Evolutionary conservation across 805 yeast species (phyloP), one percentile per base, ranked within the genome.

Genomic region (Yamadazyma insecticola): DNA sequence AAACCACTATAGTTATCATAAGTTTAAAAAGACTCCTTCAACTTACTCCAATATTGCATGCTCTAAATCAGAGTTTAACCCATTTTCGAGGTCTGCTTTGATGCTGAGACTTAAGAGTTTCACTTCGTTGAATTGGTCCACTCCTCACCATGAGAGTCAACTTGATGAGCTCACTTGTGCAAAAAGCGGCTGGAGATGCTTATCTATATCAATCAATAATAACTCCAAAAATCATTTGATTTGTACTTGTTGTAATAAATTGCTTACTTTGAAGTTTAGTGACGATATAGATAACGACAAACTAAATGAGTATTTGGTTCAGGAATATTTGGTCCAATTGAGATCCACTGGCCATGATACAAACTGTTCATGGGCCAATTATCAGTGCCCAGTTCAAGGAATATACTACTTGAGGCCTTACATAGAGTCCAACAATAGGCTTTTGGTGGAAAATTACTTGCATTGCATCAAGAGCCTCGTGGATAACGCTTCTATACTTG

Each of bases 101-200:
- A 39, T 69, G 8, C 47, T 51, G 4, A 48, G 82, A 26, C 50
- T 76, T 14, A 33, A 47, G 12, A 60, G 76, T 1, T 76, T 57
- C 44, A 60, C 58, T 6, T 57, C 68, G 2, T 43, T 67, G 22
- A 69, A 69, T 44, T 76, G 81, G 81, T 50, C 16, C 12, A 33
- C 36, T 15, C 48, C 49, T 3, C 20, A 30, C 15, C 24, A 18
- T 15, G 29, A 28, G n/a, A 26, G 16, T 10, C 29, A 35, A 5
- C 46, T 76, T 16, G 68, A 57, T 5, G 78, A 77, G 31, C 51
- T 76, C 20, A 58, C 48, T 18, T 70, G 77, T 43, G 65, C 78
- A 1, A 43, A 68, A 14, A 57, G 67, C 32, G 82, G 82, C 2
- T 76, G 81, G 81, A 51, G 47, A 29, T 69, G 74, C 38, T 64